Conservation (phyloP, 2,329 filamentous ascomycete genomes). For the Aspergillus ruber region DNA sequence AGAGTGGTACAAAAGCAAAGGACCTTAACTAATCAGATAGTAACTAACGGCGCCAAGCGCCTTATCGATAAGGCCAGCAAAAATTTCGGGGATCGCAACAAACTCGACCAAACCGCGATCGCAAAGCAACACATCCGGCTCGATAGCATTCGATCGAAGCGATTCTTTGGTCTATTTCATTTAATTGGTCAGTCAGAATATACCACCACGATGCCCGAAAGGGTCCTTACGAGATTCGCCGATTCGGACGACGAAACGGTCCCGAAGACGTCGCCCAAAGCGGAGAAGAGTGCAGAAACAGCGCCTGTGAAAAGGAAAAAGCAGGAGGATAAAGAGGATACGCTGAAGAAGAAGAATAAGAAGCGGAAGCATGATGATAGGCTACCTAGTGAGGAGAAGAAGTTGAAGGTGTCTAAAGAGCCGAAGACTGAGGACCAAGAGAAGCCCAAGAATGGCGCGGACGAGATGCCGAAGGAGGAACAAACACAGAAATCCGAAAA, state of each 20-base stretch:
- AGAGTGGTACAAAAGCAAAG: no score
- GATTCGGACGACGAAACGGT: conserved; percentile 24
- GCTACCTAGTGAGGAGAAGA: background rate
- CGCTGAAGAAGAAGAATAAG: conserved; percentile 16
- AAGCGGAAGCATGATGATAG: conserved; percentile 27
- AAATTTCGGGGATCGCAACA: conserved; percentile 15
- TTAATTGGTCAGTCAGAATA: background rate
- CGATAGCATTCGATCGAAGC: background rate
- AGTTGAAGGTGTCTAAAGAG: background rate
- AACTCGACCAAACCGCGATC: conserved; percentile 4
- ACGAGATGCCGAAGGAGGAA: conserved; percentile 1
- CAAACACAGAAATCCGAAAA: background rate
- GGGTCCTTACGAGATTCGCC: conserved; percentile 34
- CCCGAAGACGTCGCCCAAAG: conserved; percentile 2
- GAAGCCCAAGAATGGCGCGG: background rate
- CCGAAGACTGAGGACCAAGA: background rate
- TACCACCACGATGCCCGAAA: conserved; percentile 34
- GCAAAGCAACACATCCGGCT: background rate
- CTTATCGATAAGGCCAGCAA: conserved; percentile 25
- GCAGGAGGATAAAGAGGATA: conserved; percentile 4
- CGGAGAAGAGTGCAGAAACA: background rate
- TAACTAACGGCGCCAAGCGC: conserved; percentile 8
- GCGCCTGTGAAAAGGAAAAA: conserved; percentile 7
- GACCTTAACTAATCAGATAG: background rate
- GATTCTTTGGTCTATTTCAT: background rate